These are phyloP conservation scores for Sanguinoderma infundibulare DNA, from an alignment of 1,284 basidiomycete genomes.

Conservation along the genomic window DNA sequence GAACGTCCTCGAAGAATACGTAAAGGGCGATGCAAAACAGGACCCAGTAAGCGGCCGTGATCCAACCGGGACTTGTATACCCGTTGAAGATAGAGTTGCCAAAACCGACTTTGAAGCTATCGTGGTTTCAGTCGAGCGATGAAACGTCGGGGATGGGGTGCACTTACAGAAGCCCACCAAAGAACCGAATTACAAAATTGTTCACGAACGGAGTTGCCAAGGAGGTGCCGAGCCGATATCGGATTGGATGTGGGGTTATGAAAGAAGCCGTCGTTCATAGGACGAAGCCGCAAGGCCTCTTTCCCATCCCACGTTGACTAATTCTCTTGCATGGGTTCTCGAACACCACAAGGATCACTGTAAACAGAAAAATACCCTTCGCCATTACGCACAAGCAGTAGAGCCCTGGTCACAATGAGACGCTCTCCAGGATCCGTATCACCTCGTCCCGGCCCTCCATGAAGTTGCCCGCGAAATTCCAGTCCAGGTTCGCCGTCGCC, in stretches of 20 bases:
- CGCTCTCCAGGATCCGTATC: not conserved
- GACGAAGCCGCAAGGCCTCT: too few relatives aligned
- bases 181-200: too few relatives aligned
- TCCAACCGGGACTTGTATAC: conserved; percentile 69
- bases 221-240: too few relatives aligned
- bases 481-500: conserved; percentile 5
- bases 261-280: too few relatives aligned
- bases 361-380: too few relatives aligned
- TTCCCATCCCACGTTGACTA: too few relatives aligned
- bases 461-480: conserved; percentile 7
- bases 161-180: conserved; percentile 57
- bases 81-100: conserved; percentile 55
- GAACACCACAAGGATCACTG: too few relatives aligned
- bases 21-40: conserved; percentile 52
- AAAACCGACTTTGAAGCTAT: conserved; percentile 37
- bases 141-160: not conserved
- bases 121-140: not conserved
- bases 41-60: conserved; percentile 60
- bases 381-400: too few relatives aligned
- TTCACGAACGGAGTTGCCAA: too few relatives aligned
- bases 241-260: too few relatives aligned
- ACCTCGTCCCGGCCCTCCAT: conserved; percentile 14
- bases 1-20: conserved; percentile 58
- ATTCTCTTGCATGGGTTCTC: too few relatives aligned
- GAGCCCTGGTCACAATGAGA: too few relatives aligned